Evolutionary conservation across 495 filamentous ascomycete species (phyloP).

Genomic region (Daldinia bambusicola): DNA sequence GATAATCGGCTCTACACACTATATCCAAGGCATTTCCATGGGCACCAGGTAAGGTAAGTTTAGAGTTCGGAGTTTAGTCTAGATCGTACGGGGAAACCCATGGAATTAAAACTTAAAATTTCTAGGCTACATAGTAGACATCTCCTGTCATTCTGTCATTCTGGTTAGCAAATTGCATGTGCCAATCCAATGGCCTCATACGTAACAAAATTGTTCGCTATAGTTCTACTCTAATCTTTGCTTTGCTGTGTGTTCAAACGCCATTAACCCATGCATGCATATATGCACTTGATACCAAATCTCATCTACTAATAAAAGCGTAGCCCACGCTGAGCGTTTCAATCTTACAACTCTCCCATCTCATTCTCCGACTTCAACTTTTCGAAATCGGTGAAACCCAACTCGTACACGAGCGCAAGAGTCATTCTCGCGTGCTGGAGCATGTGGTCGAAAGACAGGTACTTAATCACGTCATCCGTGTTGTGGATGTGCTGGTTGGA

Average conservation of each 20-base stretch:
- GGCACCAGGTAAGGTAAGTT: too few relatives aligned
- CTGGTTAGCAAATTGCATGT: neutral
- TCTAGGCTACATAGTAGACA: too few relatives aligned
- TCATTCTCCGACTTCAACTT: slow-evolving; percentile 48
- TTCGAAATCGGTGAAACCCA: slow-evolving; percentile 72
- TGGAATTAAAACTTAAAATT: neutral
- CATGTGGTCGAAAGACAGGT: slow-evolving; percentile 96
- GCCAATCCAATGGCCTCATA: neutral
- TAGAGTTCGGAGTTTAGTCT: too few relatives aligned
- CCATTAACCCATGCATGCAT: slow-evolving; percentile 15
- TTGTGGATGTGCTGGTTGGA: slow-evolving; percentile 91
- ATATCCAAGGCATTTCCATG: too few relatives aligned
- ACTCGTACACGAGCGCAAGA: slow-evolving; percentile 87
- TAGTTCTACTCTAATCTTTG: neutral
- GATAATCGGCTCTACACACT: slow-evolving; percentile 29
- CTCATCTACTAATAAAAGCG: neutral
- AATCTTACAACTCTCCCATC: slow-evolving; percentile 45
- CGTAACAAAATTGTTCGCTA: neutral
- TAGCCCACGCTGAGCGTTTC: neutral
- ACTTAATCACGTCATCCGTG: slow-evolving; percentile 86
- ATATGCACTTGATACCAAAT: slow-evolving; percentile 7
- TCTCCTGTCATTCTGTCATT: too few relatives aligned
- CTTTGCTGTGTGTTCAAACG: slow-evolving; percentile 8
- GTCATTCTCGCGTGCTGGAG: slow-evolving; percentile 95
- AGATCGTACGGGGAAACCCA: neutral